phyloP scores from a whole-genome alignment of 1,284 basidiomycete genomes.

The Leccinum pachyderme region DNA sequence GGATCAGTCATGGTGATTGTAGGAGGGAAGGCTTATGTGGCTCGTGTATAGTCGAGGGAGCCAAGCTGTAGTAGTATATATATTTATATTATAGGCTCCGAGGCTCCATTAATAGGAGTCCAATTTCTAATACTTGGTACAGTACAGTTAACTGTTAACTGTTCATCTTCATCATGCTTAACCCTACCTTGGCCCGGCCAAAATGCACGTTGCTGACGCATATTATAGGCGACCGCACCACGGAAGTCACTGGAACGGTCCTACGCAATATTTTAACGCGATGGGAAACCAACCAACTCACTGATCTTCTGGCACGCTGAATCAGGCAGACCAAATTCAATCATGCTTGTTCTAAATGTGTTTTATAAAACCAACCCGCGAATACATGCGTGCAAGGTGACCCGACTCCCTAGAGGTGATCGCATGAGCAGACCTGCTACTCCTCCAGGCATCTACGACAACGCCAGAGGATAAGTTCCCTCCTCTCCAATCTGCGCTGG shows the following conservation, averaged over 20 bases:
- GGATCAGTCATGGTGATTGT: neutral
- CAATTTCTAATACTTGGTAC: neutral
- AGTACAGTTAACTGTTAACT: too few species aligned
- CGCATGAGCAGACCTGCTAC: neutral
- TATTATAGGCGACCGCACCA: too few species aligned
- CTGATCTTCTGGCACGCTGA: neutral
- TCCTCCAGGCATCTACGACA: neutral
- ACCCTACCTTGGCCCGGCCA: too few species aligned
- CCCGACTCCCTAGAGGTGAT: neutral
- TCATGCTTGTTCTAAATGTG: neutral
- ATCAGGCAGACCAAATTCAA: neutral
- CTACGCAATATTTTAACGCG: neutral
- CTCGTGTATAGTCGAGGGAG: neutral
- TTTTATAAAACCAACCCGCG: neutral
- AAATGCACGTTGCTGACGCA: too few species aligned
- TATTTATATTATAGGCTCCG: neutral
- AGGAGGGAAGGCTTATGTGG: neutral
- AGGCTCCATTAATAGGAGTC: neutral
- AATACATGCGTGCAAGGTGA: neutral
- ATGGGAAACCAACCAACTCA: neutral
- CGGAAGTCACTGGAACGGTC: neutral
- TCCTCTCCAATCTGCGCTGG: neutral
- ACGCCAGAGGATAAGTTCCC: neutral
- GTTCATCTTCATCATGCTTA: too few species aligned
- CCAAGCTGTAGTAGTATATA: neutral